These are phyloP conservation scores for Fusarium subglutinans DNA, from an alignment of 2,329 filamentous ascomycete species.

Conservation along the genomic window DNA sequence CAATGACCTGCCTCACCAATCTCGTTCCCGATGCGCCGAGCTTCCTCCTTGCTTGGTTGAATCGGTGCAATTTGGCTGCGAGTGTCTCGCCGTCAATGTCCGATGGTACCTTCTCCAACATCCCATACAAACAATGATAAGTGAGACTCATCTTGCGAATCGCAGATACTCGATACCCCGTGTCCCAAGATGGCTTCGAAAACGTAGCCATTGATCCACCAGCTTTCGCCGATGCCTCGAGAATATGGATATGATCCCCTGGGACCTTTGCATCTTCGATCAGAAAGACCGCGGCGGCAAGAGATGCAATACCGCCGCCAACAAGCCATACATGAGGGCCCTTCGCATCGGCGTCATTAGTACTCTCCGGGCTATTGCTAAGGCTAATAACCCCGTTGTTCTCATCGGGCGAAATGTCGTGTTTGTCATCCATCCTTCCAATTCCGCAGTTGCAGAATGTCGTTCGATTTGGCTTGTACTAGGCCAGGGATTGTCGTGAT, in stretches of 20 bases:
- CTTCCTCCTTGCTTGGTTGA: slow-evolving; percentile 38
- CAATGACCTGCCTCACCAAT: slow-evolving; percentile 35
- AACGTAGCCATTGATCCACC: slow-evolving; percentile 40
- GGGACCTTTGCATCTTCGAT: slow-evolving; percentile 41
- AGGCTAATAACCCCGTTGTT: slow-evolving; percentile 10
- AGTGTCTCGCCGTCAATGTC: slow-evolving; percentile 35
- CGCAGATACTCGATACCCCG: slow-evolving; percentile 40
- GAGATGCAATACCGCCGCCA: slow-evolving; percentile 41
- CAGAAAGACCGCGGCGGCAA: slow-evolving; percentile 40
- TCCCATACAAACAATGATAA: slow-evolving; percentile 39
- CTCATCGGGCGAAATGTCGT: background rate
- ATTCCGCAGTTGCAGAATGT: background rate
- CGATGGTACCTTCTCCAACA: slow-evolving; percentile 39
- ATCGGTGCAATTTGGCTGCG: slow-evolving; percentile 36
- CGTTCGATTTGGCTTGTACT: background rate
- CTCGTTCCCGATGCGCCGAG: slow-evolving; percentile 39
- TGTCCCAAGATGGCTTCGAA: slow-evolving; percentile 37
- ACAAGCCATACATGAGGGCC: slow-evolving; percentile 40
- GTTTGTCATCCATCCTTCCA: slow-evolving; percentile 15
- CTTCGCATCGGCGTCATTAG: slow-evolving; percentile 19
- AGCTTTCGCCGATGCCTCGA: slow-evolving; percentile 36
- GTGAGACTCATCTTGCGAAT: slow-evolving; percentile 43
- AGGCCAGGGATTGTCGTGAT: slow-evolving; percentile 27
- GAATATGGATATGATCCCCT: slow-evolving; percentile 40
- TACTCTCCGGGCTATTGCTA: slow-evolving; percentile 22